Evolutionary conservation across 1,139 yeast genomes (phyloP), one percentile per base, ranked within the genome.

Genomic region (Candida sp.): DNA sequence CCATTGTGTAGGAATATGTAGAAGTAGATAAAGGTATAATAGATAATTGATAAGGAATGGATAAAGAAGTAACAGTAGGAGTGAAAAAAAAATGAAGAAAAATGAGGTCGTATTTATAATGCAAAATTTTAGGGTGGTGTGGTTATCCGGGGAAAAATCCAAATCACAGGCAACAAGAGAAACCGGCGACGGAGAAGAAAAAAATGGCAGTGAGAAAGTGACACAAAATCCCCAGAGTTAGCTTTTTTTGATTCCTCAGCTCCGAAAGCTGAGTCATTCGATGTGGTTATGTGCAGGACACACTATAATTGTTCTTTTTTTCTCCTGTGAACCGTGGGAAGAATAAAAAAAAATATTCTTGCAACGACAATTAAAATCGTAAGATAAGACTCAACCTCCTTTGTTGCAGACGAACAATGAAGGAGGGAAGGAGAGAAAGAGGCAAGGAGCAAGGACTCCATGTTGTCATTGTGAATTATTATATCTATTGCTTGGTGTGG

Each of bases 1-100:
- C 65, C 77, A 73, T 74, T 52, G 49, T 28, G 25, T 33, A 2
- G 27, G 6, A n/a, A 7, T 17, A 23, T 44, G 42, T n/a, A 45
- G 31, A 37, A 28, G 31, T 28, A 28, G 9, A 28, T 28, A 28
- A 28, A 28, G 9, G 31, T 8, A 8, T 28, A 28, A 28, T 28
- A 7, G 31, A 28, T 28, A 28, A 28, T 28, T 8, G 31, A 2
- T 28, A 28, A 8, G 9, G 31, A 44, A 27, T 7, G 22, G 27
- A 22, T 26, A 26, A 7, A 43, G 17, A 31, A 32, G 7, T 22
- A 32, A 27, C 7, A 44, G 6, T 17, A 4, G 2, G 25, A 17
- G 23, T 17, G 38, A 12, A 34, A 32, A 34, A 32, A 7, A 7
- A 8, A 34, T 34, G 23, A 34, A 12, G 38, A 34, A 33, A 33